Evolutionary conservation across 768 basidiomycete genomes (phyloP).

Genomic region (Auricularia sp.): DNA sequence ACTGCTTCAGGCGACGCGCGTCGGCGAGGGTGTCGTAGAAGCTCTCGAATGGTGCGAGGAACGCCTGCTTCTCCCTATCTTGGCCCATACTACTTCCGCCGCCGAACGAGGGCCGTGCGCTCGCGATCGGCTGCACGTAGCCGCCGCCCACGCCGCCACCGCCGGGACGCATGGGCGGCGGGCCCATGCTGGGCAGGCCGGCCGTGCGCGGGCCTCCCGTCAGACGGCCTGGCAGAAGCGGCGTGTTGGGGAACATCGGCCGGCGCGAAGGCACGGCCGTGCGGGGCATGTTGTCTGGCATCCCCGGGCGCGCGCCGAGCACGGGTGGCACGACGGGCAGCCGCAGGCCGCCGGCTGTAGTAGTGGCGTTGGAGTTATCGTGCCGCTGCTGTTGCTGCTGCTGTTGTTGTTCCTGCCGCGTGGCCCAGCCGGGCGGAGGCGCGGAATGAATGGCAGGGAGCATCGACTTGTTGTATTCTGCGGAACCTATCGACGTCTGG

Average conservation of each 20-base stretch:
- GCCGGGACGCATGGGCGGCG: neutral
- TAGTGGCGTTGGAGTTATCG: neutral
- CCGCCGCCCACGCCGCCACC: neutral
- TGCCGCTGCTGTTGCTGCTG: neutral
- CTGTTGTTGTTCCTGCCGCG: neutral
- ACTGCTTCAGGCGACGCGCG: constrained; percentile 64
- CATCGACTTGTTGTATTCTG: constrained; percentile 16
- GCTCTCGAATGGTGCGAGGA: constrained; percentile 69
- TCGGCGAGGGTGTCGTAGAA: constrained; percentile 83
- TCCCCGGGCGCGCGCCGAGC: neutral
- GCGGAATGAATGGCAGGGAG: constrained; percentile 69
- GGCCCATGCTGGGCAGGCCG: neutral
- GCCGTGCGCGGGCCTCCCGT: neutral
- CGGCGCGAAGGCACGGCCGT: neutral
- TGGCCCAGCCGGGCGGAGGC: constrained; percentile 36
- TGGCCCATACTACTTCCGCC: constrained; percentile 11
- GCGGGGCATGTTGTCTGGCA: neutral
- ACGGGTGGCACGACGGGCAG: neutral
- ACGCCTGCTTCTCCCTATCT: constrained; percentile 34
- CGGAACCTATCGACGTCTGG: neutral
- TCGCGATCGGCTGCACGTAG: neutral
- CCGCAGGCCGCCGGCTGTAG: neutral
- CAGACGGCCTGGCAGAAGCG: neutral
- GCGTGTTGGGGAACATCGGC: neutral
- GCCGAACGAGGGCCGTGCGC: neutral